A percentile compares a stretch with the other conserved stretches of the same genome.
These are phyloP conservation scores for Thraustochytrium sp. DNA, from an alignment of 352 stramenopile genomes.

Conservation along the genomic window DNA sequence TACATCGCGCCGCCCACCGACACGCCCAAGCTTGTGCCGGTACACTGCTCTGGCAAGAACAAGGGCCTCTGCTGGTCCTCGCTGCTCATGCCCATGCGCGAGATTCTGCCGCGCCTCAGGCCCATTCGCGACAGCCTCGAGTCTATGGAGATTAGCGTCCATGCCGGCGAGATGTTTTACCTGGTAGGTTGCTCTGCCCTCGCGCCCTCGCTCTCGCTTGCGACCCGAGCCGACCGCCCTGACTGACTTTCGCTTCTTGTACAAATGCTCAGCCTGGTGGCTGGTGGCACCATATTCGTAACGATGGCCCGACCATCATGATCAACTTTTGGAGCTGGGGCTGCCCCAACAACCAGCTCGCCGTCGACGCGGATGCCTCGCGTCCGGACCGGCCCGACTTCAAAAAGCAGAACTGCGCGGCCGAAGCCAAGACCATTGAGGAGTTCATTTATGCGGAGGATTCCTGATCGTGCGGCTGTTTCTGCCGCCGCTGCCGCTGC, in stretches of 20 bases:
- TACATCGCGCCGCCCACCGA: constrained; percentile 39
- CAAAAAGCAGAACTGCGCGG: background rate
- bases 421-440: background rate
- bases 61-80: constrained; percentile 36
- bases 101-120: background rate
- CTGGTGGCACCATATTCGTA: constrained; percentile 42
- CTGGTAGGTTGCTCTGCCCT: background rate
- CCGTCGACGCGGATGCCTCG: background rate
- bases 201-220: background rate
- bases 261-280: background rate
- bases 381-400: constrained; percentile 28
- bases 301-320: constrained; percentile 31
- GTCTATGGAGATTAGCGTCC: constrained; percentile 11
- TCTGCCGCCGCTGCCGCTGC: no score
- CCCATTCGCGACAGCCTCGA: constrained; percentile 1
- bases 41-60: constrained; percentile 33
- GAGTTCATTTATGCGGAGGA: constrained; percentile 25
- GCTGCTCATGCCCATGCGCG: constrained; percentile 1
- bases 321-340: constrained; percentile 42
- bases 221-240: background rate
- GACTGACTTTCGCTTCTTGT: background rate
- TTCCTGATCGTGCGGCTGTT: no score
- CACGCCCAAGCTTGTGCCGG: background rate
- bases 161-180: constrained; percentile 42
- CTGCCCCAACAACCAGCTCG: constrained; percentile 13